These are phyloP conservation scores for Mucor sp. DNA, from an alignment of 371 early-diverging fungal genomes.

Conservation along the genomic window DNA sequence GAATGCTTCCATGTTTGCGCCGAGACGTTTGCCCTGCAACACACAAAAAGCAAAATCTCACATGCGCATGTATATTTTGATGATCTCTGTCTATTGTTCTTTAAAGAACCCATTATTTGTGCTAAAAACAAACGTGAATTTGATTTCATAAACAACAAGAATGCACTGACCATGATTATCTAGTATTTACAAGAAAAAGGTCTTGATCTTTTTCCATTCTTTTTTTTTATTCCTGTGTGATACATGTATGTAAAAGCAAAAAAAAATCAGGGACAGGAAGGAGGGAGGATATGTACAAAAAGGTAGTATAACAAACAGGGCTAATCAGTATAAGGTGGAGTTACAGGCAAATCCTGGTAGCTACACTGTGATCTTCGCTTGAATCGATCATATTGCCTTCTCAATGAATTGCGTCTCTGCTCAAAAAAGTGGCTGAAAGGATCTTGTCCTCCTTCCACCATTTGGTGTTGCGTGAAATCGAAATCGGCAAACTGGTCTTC, in stretches of 20 bases:
- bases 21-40: neutral
- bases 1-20: neutral
- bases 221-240: neutral
- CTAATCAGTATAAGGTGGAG: conserved; percentile 15
- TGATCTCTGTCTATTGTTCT: neutral
- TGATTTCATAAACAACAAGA: neutral
- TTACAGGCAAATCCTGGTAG: neutral
- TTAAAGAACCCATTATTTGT: neutral
- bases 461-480: conserved; percentile 23
- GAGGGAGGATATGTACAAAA: neutral
- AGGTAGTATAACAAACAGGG: neutral
- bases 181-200: neutral
- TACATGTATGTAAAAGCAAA: neutral
- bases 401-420: conserved; percentile 22
- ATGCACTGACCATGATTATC: neutral
- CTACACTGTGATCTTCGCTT: conserved; percentile 20
- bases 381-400: conserved; percentile 20
- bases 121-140: neutral
- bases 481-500: conserved; percentile 30
- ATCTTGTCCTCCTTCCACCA: conserved; percentile 13
- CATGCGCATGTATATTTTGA: neutral
- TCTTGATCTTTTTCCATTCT: neutral
- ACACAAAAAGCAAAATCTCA: neutral
- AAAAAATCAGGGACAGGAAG: neutral
- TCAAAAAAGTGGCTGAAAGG: conserved; percentile 13